These are phyloP conservation scores for Penicillium coffeae DNA, from an alignment of 495 filamentous ascomycete genomes.

Conservation along the genomic window DNA sequence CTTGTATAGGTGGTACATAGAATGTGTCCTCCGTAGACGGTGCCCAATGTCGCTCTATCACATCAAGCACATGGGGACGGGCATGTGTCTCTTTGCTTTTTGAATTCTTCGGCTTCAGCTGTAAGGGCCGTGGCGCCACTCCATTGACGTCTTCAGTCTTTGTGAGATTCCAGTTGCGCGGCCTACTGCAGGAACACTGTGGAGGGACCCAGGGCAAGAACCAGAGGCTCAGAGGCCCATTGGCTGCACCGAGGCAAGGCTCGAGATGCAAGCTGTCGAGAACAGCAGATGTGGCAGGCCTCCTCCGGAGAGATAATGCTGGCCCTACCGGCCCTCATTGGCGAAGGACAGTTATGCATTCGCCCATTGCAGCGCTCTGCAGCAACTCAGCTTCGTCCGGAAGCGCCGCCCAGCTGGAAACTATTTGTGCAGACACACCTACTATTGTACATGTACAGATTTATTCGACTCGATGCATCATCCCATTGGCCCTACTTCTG, in stretches of 20 bases:
- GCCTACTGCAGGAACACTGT: conserved; percentile 45
- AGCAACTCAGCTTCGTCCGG: neutral
- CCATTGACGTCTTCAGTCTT: too few species aligned
- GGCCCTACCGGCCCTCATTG: conserved; percentile 6
- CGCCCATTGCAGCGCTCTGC: conserved; percentile 2
- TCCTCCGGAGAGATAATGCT: conserved; percentile 9
- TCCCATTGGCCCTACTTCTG: conserved; percentile 16
- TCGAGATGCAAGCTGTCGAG: conserved; percentile 4
- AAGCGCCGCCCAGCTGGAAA: neutral
- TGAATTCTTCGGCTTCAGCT: neutral
- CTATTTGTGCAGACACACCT: too few species aligned
- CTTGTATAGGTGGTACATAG: too few species aligned
- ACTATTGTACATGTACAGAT: neutral
- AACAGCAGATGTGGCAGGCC: neutral
- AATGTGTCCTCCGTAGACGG: too few species aligned
- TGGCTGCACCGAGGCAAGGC: conserved; percentile 8
- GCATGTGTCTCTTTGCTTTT: neutral
- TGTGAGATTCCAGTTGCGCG: conserved; percentile 21
- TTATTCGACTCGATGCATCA: conserved; percentile 3
- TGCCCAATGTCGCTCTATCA: neutral
- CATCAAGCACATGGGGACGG: neutral
- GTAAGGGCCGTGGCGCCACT: neutral
- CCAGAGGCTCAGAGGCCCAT: conserved; percentile 7
- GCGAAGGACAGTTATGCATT: neutral
- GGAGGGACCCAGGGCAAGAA: conserved; percentile 25